phyloP scores from a whole-genome alignment of 164 flowering plant species.

The Liquidambar formosana region DNA sequence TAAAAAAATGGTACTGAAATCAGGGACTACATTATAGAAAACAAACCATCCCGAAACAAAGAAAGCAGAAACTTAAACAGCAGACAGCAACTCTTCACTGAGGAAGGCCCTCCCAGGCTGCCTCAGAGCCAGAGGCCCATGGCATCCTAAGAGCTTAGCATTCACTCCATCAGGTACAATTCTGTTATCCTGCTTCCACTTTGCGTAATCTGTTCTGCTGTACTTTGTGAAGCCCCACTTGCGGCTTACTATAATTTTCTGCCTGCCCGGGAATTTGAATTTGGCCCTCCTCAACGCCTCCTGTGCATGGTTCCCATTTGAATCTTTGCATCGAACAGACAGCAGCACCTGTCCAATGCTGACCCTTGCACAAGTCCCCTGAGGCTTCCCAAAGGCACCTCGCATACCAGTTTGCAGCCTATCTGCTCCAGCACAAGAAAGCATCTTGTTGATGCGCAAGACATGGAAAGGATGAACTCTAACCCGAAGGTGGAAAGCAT shows the following conservation, averaged over 20 bases:
- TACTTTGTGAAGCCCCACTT: slow-evolving; percentile 47
- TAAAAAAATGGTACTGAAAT: too few species aligned
- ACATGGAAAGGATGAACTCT: slow-evolving; percentile 74
- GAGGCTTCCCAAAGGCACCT: slow-evolving; percentile 71
- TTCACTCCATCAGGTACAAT: slow-evolving; percentile 47
- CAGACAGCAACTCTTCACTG: too few species aligned
- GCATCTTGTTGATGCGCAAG: slow-evolving; percentile 68
- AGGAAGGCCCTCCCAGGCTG: slow-evolving; percentile 29
- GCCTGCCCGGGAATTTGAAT: slow-evolving; percentile 70
- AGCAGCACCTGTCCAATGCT: slow-evolving; percentile 64
- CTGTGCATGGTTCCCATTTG: slow-evolving; percentile 49
- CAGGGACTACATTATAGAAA: too few species aligned
- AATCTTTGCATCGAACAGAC: slow-evolving; percentile 68
- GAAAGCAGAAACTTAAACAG: too few species aligned
- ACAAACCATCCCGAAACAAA: too few species aligned
- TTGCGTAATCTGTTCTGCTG: slow-evolving; percentile 41
- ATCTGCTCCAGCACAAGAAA: slow-evolving; percentile 77
- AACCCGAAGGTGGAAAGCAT: slow-evolving; percentile 64
- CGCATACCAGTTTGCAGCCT: slow-evolving; percentile 76
- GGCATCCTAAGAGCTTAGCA: slow-evolving; percentile 37
- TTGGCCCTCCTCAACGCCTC: slow-evolving; percentile 71
- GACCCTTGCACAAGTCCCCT: slow-evolving; percentile 60
- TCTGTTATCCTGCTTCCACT: slow-evolving; percentile 42
- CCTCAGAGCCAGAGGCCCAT: slow-evolving; percentile 22
- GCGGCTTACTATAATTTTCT: slow-evolving; percentile 65